A percentile compares a stretch with the other conserved stretches of the same genome.
Conservation (phyloP, 768 basidiomycete genomes). For the Hypholoma fasciculare region DNA sequence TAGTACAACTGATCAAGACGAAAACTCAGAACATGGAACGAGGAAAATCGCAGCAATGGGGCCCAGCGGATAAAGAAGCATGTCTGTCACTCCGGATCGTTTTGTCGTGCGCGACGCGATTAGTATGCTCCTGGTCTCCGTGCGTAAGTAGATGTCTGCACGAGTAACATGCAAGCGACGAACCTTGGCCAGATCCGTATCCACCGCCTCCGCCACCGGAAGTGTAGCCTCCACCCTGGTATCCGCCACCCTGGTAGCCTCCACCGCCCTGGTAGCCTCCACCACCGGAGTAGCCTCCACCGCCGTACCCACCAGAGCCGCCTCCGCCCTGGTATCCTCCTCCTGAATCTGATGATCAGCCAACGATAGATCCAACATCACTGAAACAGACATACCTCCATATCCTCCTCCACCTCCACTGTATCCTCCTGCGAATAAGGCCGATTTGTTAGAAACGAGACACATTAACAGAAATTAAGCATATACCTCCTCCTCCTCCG, state of each 20-base stretch:
- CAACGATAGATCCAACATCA: background rate
- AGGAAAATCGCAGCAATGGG: constrained; percentile 6
- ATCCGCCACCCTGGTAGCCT: constrained; percentile 20
- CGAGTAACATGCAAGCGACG: background rate
- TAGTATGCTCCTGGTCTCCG: constrained; percentile 12
- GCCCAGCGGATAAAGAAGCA: constrained; percentile 2
- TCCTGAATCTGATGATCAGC: constrained; percentile 2
- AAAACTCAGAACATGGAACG: constrained; percentile 2
- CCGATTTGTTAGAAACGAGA: constrained; percentile 8
- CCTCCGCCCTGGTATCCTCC: constrained; percentile 24
- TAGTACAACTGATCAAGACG: constrained; percentile 11
- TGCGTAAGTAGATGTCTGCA: background rate
- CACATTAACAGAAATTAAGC: background rate
- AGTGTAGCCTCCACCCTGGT: constrained; percentile 17
- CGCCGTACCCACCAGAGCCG: constrained; percentile 11
- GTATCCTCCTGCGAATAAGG: constrained; percentile 26
- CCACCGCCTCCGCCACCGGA: constrained; percentile 21
- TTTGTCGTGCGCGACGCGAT: constrained; percentile 2
- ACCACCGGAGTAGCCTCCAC: constrained; percentile 16
- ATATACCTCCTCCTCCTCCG: constrained; percentile 36
- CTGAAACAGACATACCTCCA: background rate
- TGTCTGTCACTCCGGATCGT: constrained; percentile 1
- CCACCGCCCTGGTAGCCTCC: constrained; percentile 15
- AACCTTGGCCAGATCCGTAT: constrained; percentile 15
- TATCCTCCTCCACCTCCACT: constrained; percentile 22